Base-by-base conservation (phyloP, 768 basidiomycete genomes). In the Xerocomellus chrysenteron region DNA sequence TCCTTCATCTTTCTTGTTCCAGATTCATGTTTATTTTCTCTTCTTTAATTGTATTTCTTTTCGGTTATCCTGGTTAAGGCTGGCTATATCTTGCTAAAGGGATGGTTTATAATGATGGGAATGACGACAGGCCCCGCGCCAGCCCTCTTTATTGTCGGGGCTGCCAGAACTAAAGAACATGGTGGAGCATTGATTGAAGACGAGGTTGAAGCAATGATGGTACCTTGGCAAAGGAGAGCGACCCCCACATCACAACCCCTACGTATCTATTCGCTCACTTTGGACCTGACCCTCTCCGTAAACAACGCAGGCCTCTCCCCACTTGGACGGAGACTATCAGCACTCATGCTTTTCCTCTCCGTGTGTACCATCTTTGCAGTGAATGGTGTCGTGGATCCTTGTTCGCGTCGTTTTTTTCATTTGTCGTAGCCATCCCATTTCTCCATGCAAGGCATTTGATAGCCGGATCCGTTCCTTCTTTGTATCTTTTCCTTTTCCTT, bases 211-310 rank as follows among this genome's bases (percentile, higher is more conserved):
- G 54, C 54, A 54, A 60, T 43, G 58, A 72, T 45, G 56, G 65
- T 60, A 59, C 58, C 44, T 58, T 50, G 57, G 53, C 58, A 57
- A 57, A 60, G 56, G 68, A 70, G 51, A 58, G 55, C 56, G 47
- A 68, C 56, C 54, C 39, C 56, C 54, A 57, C 58, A 59, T 39
- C 53, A 68, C 61, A 54, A 64, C 58, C 60, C 61, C 59, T 65
- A 70, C 69, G 49, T 70, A 73, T 73, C 68, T 71, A 71, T 68
- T 66, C 53, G 57, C 61, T 71, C 66, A 50, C 62, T 62, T 57
- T 50, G 64, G 70, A 70, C 68, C 54, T 54, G 55, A 50, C 52
- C 47, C 54, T 50, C 63, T 55, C 56, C 55, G 45, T 55, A 54
- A 65, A 52, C 61, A 53, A 54, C 37, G 33, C 58, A 51, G 48